Conservation (phyloP, 2,329 filamentous ascomycete genomes). For the Periconia sp. region DNA sequence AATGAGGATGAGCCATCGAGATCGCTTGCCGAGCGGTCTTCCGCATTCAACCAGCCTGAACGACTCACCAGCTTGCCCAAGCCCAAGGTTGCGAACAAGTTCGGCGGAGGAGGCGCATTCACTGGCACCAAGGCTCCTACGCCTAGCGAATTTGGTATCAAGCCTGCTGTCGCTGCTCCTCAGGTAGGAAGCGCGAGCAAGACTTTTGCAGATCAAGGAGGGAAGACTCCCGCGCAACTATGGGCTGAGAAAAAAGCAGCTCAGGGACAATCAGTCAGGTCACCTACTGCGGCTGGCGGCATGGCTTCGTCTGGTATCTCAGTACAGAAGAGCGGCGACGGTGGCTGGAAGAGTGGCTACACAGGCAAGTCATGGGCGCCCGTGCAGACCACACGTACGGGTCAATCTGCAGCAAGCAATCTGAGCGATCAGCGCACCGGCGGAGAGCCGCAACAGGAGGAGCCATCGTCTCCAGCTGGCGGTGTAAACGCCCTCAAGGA, state of each 20-base stretch:
- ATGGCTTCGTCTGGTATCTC: conserved; percentile 36
- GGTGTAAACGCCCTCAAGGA: conserved; percentile 79
- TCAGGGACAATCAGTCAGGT: conserved; percentile 64
- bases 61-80: conserved; percentile 88
- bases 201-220: conserved; percentile 92
- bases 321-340: conserved; percentile 73
- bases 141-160: conserved; percentile 71
- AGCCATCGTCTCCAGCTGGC: conserved; percentile 64
- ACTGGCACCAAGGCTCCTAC: conserved; percentile 88
- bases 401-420: conserved; percentile 63
- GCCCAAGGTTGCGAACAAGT: conserved; percentile 92
- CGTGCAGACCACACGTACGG: conserved; percentile 76
- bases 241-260: conserved; percentile 98
- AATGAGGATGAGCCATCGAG: conserved; percentile 60
- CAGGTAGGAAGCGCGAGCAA: conserved; percentile 83
- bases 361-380: conserved; percentile 87
- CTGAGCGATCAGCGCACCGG: conserved; percentile 69
- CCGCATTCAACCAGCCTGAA: conserved; percentile 77
- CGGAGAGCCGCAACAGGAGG: conserved; percentile 52
- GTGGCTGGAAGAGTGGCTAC: conserved; percentile 91
- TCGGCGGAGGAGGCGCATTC: conserved; percentile 74
- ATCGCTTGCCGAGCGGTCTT: conserved; percentile 75
- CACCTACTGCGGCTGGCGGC: conserved; percentile 46
- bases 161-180: conserved; percentile 63
- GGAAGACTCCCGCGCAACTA: conserved; percentile 94